Conservation (phyloP, 2,329 filamentous ascomycete species). For the Hypoxylon sp. region DNA sequence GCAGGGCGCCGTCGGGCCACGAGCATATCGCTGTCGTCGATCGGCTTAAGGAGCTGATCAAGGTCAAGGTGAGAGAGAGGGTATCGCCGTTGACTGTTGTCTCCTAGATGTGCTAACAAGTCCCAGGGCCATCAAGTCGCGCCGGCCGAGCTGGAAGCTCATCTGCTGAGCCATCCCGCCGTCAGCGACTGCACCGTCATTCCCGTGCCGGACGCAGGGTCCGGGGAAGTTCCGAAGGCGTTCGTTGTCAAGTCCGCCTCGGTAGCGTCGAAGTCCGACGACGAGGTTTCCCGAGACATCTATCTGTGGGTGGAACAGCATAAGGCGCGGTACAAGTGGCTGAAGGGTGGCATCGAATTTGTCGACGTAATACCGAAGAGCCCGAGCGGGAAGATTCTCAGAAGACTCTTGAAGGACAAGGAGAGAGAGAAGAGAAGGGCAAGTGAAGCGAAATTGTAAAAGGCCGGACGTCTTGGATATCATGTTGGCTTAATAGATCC, state of each 20-base stretch:
- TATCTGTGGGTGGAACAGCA: slow-evolving; percentile 61
- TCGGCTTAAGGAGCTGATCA: slow-evolving; percentile 64
- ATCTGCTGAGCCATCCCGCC: slow-evolving; percentile 75
- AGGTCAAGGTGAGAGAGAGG: slow-evolving; percentile 56
- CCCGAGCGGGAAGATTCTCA: slow-evolving; percentile 70
- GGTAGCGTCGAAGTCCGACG: slow-evolving; percentile 43
- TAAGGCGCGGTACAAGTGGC: slow-evolving; percentile 66
- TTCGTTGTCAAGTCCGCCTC: slow-evolving; percentile 66
- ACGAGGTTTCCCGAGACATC: slow-evolving; percentile 55
- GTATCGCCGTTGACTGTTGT: neutral
- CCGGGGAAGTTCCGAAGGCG: slow-evolving; percentile 72
- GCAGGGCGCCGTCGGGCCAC: slow-evolving; percentile 67
- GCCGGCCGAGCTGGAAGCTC: slow-evolving; percentile 82
- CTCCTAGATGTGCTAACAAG: neutral
- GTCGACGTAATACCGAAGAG: slow-evolving; percentile 69
- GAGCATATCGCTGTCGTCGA: slow-evolving; percentile 90
- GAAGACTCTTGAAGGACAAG: slow-evolving; percentile 68
- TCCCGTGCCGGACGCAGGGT: slow-evolving; percentile 68
- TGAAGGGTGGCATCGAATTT: slow-evolving; percentile 63
- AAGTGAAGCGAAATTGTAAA: slow-evolving; percentile 67
- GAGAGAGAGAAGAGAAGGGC: slow-evolving; percentile 70
- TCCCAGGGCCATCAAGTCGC: slow-evolving; percentile 77
- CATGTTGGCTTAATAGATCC: neutral
- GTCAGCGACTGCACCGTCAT: slow-evolving; percentile 86
- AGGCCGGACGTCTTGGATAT: neutral